Conservation (phyloP, 306 rosid genomes). For the Acacia melanoxylon region DNA sequence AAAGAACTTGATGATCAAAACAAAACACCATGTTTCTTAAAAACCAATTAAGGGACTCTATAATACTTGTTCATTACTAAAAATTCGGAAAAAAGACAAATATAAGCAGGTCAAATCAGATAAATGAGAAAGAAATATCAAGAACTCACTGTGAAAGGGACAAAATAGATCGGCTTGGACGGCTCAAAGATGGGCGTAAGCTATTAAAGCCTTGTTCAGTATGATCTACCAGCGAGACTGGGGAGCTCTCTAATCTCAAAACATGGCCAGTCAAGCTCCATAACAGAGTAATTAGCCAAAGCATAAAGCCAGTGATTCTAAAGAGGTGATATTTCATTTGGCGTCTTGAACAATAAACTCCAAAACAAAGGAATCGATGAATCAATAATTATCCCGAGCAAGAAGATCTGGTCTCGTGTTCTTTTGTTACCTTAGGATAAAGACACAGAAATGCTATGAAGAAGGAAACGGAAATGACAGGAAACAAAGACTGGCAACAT, state of each 20-base stretch:
- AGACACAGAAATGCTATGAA: background rate
- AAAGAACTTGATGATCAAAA: background rate
- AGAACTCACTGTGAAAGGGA: constrained; percentile 51
- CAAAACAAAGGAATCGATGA: background rate
- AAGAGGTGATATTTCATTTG: constrained; percentile 34
- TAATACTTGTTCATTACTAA: background rate
- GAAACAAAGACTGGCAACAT: constrained; percentile 7
- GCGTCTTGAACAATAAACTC: background rate
- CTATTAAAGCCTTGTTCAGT: background rate
- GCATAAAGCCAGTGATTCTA: background rate
- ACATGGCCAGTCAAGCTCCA: constrained; percentile 7
- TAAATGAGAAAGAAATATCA: background rate
- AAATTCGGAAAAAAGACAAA: background rate
- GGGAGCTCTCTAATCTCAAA: background rate
- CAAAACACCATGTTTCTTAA: background rate
- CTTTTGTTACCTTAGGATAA: background rate
- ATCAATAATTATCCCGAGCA: background rate
- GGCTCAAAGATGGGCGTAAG: constrained; percentile 20
- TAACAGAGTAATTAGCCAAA: constrained; percentile 5
- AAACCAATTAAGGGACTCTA: background rate
- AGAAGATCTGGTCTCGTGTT: background rate
- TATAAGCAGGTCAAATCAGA: background rate
- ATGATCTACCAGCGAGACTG: background rate
- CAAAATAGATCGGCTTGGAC: constrained; percentile 51
- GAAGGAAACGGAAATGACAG: background rate